Evolutionary conservation across 805 yeast species (phyloP).

Genomic region (Starmerella roubikii): DNA sequence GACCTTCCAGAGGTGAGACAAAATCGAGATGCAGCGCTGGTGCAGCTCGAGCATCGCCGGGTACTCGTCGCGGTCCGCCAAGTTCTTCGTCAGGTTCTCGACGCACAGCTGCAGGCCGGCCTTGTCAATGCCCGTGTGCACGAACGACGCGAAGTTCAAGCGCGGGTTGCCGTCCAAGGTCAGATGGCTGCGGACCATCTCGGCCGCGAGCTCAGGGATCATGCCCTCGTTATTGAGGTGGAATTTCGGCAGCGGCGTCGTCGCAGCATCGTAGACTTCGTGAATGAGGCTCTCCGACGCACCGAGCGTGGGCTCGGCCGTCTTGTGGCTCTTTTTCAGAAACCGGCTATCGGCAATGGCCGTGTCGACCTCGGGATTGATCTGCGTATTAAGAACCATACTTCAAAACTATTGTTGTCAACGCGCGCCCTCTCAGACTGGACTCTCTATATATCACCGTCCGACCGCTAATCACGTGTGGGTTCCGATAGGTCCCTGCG

Average conservation of each 20-base stretch:
- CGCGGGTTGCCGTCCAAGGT: slow-evolving; percentile 73
- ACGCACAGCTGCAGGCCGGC: slow-evolving; percentile 39
- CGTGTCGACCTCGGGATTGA: slow-evolving; percentile 10
- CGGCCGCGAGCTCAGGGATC: slow-evolving; percentile 39
- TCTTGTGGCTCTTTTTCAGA: neutral
- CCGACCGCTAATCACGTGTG: no score
- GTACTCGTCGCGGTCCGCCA: slow-evolving; percentile 89
- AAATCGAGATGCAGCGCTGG: slow-evolving; percentile 65
- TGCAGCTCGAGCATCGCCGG: slow-evolving; percentile 73
- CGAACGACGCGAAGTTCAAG: slow-evolving; percentile 78
- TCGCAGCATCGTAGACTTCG: slow-evolving; percentile 1
- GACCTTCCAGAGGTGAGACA: slow-evolving; percentile 73
- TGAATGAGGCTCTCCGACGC: neutral
- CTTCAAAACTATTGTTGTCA: no score
- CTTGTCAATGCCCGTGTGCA: slow-evolving; percentile 56
- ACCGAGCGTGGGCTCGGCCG: neutral
- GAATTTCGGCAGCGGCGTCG: slow-evolving; percentile 37
- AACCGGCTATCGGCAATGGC: slow-evolving; percentile 2
- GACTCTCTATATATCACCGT: no score
- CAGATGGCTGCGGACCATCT: slow-evolving; percentile 57
- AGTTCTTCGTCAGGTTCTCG: slow-evolving; percentile 70
- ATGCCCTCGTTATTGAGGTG: slow-evolving; percentile 46
- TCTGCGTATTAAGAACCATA: slow-evolving; percentile 8
- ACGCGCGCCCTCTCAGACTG: no score
- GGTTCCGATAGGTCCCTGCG: no score